These are phyloP conservation scores for Lepidium didymum DNA, from an alignment of 345 rosid genomes.

Conservation along the genomic window DNA sequence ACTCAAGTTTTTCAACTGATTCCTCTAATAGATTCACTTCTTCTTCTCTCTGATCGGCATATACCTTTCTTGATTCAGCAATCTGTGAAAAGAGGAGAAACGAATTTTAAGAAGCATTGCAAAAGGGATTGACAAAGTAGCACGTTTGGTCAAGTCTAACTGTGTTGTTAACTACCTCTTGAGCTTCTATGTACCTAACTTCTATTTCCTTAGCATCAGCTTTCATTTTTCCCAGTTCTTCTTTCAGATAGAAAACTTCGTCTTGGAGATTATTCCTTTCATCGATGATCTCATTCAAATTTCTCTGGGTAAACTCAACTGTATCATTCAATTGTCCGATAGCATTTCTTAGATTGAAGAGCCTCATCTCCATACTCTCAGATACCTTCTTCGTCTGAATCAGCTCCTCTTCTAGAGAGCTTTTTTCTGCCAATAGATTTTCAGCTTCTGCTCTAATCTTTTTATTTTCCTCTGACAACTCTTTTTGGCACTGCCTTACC, in stretches of 20 bases:
- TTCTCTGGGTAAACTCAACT: slow-evolving; percentile 43
- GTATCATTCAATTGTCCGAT: slow-evolving; percentile 53
- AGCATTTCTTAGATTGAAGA: slow-evolving; percentile 45
- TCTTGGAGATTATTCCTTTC: slow-evolving; percentile 60
- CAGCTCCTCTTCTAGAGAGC: slow-evolving; percentile 47
- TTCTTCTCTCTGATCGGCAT: slow-evolving; percentile 77
- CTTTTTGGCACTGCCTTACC: slow-evolving; percentile 30
- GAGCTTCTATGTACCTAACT: slow-evolving; percentile 62
- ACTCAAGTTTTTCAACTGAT: slow-evolving; percentile 87
- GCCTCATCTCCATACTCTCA: slow-evolving; percentile 72
- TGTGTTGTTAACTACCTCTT: slow-evolving; percentile 42
- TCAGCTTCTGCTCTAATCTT: slow-evolving; percentile 47
- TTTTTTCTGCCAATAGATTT: slow-evolving; percentile 41
- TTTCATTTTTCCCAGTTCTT: slow-evolving; percentile 45
- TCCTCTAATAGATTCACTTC: slow-evolving; percentile 83
- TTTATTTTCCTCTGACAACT: slow-evolving; percentile 39
- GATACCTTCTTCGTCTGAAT: slow-evolving; percentile 39
- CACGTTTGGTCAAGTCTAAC: neutral
- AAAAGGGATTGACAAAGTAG: neutral
- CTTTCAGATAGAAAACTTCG: slow-evolving; percentile 54
- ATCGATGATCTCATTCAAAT: slow-evolving; percentile 36
- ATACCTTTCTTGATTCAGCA: slow-evolving; percentile 61
- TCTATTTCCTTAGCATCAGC: slow-evolving; percentile 54
- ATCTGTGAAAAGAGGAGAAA: slow-evolving; percentile 36
- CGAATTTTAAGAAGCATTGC: neutral